Evolutionary conservation across 345 rosid species (phyloP).

Genomic region (Turritis glabra): DNA sequence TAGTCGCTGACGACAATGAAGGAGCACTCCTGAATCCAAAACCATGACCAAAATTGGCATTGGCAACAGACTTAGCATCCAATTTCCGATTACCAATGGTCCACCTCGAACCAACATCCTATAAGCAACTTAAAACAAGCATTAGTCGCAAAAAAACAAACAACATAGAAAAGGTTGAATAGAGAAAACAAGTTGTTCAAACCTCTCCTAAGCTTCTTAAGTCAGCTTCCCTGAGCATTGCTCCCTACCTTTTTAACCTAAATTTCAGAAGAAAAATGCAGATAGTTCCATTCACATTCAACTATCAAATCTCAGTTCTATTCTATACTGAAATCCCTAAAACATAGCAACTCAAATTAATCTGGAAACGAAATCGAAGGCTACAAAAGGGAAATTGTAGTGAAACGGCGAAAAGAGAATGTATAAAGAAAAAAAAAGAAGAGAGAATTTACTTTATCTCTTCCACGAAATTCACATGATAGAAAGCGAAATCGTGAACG

Average conservation of each 20-base stretch:
- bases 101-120: slow-evolving; percentile 43
- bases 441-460: background rate
- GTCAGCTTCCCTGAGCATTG: slow-evolving; percentile 39
- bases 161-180: background rate
- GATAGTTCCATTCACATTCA: background rate
- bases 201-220: slow-evolving; percentile 39
- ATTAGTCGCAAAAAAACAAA: background rate
- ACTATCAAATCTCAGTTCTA: background rate
- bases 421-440: background rate
- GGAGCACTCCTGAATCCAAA: slow-evolving; percentile 48
- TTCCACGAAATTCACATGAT: slow-evolving; percentile 30
- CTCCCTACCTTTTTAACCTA: background rate
- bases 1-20: slow-evolving; percentile 39
- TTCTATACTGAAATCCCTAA: background rate
- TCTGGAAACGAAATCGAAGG: background rate
- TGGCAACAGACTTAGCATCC: slow-evolving; percentile 41
- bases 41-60: slow-evolving; percentile 35
- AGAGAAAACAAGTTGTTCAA: background rate
- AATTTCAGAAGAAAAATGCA: slow-evolving; percentile 1
- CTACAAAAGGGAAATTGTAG: slow-evolving; percentile 13
- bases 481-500: slow-evolving; percentile 26
- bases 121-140: background rate
- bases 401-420: slow-evolving; percentile 1
- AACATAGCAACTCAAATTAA: background rate
- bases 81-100: slow-evolving; percentile 28